Conservation (phyloP, 225 moss, liverwort and hornwort genomes). For the Climacium dendroides region DNA sequence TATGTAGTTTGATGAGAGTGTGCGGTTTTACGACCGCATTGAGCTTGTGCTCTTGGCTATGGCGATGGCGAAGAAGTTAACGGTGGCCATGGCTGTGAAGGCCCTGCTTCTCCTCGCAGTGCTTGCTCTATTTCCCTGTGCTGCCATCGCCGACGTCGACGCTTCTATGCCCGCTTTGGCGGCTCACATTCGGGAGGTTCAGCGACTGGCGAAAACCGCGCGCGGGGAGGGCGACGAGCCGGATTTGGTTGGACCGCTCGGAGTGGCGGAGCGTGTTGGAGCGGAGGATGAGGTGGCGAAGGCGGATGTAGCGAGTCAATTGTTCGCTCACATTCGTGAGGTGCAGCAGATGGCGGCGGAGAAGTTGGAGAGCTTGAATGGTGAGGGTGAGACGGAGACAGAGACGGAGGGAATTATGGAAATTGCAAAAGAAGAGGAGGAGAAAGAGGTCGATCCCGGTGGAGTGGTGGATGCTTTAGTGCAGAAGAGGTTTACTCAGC, state of each 20-base stretch:
- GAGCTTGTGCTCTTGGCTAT: not conserved
- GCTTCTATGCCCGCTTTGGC: not conserved
- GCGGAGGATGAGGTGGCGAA: not conserved
- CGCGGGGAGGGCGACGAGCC: not conserved
- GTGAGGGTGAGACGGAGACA: not conserved
- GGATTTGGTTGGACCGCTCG: not conserved
- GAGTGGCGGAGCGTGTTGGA: not conserved
- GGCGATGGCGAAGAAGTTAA: not conserved
- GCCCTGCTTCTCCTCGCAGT: not conserved
- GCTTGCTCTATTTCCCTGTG: not conserved
- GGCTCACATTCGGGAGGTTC: constrained; percentile 8
- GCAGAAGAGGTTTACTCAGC: not conserved
- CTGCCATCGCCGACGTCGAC: not conserved
- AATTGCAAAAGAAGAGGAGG: constrained; percentile 5
- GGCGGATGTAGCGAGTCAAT: not conserved
- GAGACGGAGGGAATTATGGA: not conserved
- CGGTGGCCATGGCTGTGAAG: not conserved
- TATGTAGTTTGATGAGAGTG: not conserved
- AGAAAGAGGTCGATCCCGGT: not conserved
- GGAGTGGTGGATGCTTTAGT: constrained; percentile 8
- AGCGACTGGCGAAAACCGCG: not conserved
- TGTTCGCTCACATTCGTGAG: constrained; percentile 2
- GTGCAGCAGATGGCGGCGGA: not conserved
- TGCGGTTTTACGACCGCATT: not conserved
- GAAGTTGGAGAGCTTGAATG: not conserved